phyloP scores from a whole-genome alignment of 1,284 basidiomycete genomes.

The Leccinum pachyderme region DNA sequence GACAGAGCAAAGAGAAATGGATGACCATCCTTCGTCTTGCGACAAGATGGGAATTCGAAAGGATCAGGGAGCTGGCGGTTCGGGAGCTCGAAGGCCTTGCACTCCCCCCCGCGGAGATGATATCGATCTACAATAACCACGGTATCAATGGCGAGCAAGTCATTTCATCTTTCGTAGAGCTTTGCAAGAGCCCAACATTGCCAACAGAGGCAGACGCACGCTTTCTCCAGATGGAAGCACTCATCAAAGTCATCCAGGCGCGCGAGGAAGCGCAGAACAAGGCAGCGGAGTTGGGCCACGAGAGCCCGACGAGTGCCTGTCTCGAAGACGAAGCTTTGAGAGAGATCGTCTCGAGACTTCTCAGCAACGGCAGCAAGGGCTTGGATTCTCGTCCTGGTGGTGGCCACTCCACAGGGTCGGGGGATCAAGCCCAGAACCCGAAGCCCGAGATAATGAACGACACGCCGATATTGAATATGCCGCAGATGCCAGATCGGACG shows the following conservation, averaged over 20 bases:
- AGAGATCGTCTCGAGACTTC: conserved; percentile 31
- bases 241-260: conserved; percentile 54
- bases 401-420: conserved; percentile 23
- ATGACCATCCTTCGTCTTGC: conserved; percentile 29
- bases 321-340: conserved; percentile 39
- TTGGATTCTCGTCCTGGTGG: conserved; percentile 12
- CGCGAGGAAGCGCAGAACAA: conserved; percentile 53
- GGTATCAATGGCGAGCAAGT: conserved; percentile 35
- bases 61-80: conserved; percentile 25
- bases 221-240: conserved; percentile 55
- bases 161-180: conserved; percentile 33
- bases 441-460: neutral
- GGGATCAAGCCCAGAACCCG: conserved; percentile 19
- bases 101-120: conserved; percentile 38
- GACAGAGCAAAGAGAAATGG: conserved; percentile 26
- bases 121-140: conserved; percentile 38
- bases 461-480: conserved; percentile 1
- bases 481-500: conserved; percentile 15
- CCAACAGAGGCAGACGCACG: conserved; percentile 54
- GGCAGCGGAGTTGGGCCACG: conserved; percentile 33
- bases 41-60: conserved; percentile 28
- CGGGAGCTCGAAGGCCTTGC: conserved; percentile 29
- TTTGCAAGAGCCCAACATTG: conserved; percentile 45
- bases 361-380: conserved; percentile 11
- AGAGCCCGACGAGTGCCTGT: conserved; percentile 42